A percentile compares a stretch with the other conserved stretches of the same genome.
phyloP scores from a whole-genome alignment of 1,139 yeast genomes.

The Pichia sorboxylosa region DNA sequence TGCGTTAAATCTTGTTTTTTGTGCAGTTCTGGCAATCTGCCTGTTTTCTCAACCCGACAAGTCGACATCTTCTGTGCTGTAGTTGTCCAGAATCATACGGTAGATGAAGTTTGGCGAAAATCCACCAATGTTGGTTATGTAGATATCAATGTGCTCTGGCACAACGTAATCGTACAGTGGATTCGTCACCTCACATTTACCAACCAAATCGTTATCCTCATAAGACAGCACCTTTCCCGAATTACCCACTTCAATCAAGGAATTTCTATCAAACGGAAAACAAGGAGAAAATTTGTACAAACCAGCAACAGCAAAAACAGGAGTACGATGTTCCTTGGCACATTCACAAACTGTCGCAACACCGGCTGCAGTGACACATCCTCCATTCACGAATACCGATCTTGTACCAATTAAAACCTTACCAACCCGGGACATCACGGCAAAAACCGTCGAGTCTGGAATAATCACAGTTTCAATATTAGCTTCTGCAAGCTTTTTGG shows the following conservation, averaged over 20 bases:
- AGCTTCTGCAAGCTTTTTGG: slow-evolving; percentile 66
- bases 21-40: no score
- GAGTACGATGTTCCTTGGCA: slow-evolving; percentile 89
- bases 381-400: slow-evolving; percentile 90
- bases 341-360: slow-evolving; percentile 91
- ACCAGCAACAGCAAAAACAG: slow-evolving; percentile 93
- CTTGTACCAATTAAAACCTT: slow-evolving; percentile 89
- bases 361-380: slow-evolving; percentile 82
- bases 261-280: slow-evolving; percentile 86
- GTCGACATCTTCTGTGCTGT: slow-evolving; percentile 71
- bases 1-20: no score
- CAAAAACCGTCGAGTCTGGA: slow-evolving; percentile 88
- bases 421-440: slow-evolving; percentile 95
- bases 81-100: slow-evolving; percentile 89
- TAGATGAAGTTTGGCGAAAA: slow-evolving; percentile 93
- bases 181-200: slow-evolving; percentile 74
- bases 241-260: slow-evolving; percentile 86
- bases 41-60: slow-evolving; percentile 19
- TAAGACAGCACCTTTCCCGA: slow-evolving; percentile 74
- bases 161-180: slow-evolving; percentile 88
- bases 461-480: slow-evolving; percentile 84
- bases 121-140: slow-evolving; percentile 91
- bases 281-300: slow-evolving; percentile 85
- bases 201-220: slow-evolving; percentile 50
- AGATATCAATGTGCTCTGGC: slow-evolving; percentile 90